phyloP scores from a whole-genome alignment of 495 filamentous ascomycete genomes.

The Talaromyces ruber region DNA sequence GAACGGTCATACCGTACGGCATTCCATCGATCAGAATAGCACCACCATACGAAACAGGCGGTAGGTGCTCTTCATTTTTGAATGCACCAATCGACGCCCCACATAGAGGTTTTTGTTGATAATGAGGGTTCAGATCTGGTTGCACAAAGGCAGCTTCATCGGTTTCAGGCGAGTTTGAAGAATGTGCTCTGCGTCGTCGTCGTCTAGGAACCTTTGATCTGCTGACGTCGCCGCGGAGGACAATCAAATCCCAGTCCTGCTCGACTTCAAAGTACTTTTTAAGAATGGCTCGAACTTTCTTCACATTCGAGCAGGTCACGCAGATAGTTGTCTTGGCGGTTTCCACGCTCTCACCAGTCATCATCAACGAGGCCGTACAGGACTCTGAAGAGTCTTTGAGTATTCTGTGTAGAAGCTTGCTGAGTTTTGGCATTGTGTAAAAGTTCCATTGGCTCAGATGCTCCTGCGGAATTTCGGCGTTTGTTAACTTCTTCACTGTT shows the following conservation, averaged over 20 bases:
- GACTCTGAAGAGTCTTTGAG: slow-evolving; percentile 54
- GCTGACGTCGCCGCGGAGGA: slow-evolving; percentile 60
- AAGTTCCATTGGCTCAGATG: slow-evolving; percentile 64
- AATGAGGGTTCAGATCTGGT: slow-evolving; percentile 33
- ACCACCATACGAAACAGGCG: slow-evolving; percentile 84
- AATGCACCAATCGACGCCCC: slow-evolving; percentile 92
- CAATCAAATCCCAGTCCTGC: slow-evolving; percentile 47
- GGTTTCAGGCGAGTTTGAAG: slow-evolving; percentile 20
- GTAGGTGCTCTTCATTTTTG: slow-evolving; percentile 71
- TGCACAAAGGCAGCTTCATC: slow-evolving; percentile 24
- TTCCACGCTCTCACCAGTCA: slow-evolving; percentile 59
- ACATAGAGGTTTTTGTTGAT: slow-evolving; percentile 69
- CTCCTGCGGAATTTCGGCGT: slow-evolving; percentile 47
- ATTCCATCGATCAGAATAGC: slow-evolving; percentile 75
- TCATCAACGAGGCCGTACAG: slow-evolving; percentile 65
- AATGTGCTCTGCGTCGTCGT: slow-evolving; percentile 34
- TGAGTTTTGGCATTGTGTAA: slow-evolving; percentile 61
- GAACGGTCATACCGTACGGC: slow-evolving; percentile 86
- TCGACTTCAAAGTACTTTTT: slow-evolving; percentile 65
- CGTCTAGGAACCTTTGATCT: slow-evolving; percentile 52
- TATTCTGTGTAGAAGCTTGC: slow-evolving; percentile 58
- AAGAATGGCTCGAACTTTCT: slow-evolving; percentile 59
- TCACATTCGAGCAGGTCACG: slow-evolving; percentile 65
- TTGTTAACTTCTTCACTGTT: slow-evolving; percentile 35
- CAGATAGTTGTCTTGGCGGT: slow-evolving; percentile 63